These are phyloP conservation scores for Cladophialophora bantiana DNA, from an alignment of 2,329 filamentous ascomycete species.

Conservation along the genomic window DNA sequence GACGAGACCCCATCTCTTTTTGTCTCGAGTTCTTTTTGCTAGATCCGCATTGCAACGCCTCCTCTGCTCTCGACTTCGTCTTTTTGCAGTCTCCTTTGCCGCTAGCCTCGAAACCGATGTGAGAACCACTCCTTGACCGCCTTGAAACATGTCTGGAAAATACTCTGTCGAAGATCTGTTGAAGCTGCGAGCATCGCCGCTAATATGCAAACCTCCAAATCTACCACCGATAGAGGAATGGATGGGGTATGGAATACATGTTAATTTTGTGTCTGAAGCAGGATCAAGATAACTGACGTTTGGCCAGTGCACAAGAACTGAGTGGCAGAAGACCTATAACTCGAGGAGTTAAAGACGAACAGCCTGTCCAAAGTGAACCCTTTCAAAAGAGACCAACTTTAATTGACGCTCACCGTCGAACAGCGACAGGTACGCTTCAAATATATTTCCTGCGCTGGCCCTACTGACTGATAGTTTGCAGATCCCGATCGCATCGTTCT, in stretches of 20 bases:
- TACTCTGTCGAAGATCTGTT: conserved; percentile 81
- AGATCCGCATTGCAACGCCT: background rate
- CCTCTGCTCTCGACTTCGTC: background rate
- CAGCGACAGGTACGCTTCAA: conserved; percentile 52
- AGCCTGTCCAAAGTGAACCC: conserved; percentile 27
- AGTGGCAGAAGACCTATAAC: conserved; percentile 42
- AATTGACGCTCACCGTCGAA: conserved; percentile 56
- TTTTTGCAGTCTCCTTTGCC: background rate
- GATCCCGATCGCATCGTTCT: conserved; percentile 79
- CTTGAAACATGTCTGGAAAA: conserved; percentile 53
- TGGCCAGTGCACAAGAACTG: conserved; percentile 52
- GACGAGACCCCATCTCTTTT: background rate
- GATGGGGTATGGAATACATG: conserved; percentile 75
- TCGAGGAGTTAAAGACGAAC: conserved; percentile 36
- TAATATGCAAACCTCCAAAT: conserved; percentile 78
- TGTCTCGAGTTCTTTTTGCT: background rate
- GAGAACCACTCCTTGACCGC: conserved; percentile 15
- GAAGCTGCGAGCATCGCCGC: conserved; percentile 77
- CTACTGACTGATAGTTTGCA: conserved; percentile 45
- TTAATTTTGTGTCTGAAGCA: conserved; percentile 21
- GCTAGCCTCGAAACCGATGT: conserved; percentile 26
- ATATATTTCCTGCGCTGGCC: conserved; percentile 40
- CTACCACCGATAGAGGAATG: conserved; percentile 89
- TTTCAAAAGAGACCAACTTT: conserved; percentile 48
- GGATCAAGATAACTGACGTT: conserved; percentile 26